Base-by-base conservation (phyloP, 495 filamentous ascomycete species). In the Halenospora varia region DNA sequence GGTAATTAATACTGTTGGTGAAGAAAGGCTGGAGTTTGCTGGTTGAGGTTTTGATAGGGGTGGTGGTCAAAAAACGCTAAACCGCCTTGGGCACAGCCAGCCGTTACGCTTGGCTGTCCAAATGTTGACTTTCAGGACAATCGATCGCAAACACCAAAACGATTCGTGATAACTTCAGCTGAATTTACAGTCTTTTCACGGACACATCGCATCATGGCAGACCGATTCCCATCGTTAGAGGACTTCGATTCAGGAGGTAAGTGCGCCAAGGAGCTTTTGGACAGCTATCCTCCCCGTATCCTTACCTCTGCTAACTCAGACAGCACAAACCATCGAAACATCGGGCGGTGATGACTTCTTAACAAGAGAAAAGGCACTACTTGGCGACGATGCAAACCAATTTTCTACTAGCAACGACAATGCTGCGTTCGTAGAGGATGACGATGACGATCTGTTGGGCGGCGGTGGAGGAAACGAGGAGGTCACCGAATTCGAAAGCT, bases 201-300 rank as follows among this genome's bases (percentile, higher is more conserved):
- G 13, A 44, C 39, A 47, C 35, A 19, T 23, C 22, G 1, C 58
- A 68, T 55, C 19, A 98, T 98, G 94, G 93, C 94, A 19, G 92
- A 97, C 75, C 80, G 92, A 68, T 98, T 98, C 73, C 94, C 94
- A 53, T 95, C 94, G 19, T 76, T 98, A 69, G 94, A 98, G 71
- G 94, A 97, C 69, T 92, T 97, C 72, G 88, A 93, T 67, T 90
- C 87, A 53, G 93, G 93, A 84, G 82, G 78, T 87, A 77, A 70
- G 71, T 65, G 56, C 17, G 42, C 47, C 17, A 10, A 10, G 19
- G 11, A 3, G 0, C 20, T 19, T 35, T 13, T 35, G 4, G 29
- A 35, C 29, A 35, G 29, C 29, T 35, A 6, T 35, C 29, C 29
- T 35, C 13, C 20, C 22, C 2, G 19, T 29, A 19, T 25, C 20